Base-by-base conservation (phyloP, 2,329 filamentous ascomycete species). In the Penicillium sp. region DNA sequence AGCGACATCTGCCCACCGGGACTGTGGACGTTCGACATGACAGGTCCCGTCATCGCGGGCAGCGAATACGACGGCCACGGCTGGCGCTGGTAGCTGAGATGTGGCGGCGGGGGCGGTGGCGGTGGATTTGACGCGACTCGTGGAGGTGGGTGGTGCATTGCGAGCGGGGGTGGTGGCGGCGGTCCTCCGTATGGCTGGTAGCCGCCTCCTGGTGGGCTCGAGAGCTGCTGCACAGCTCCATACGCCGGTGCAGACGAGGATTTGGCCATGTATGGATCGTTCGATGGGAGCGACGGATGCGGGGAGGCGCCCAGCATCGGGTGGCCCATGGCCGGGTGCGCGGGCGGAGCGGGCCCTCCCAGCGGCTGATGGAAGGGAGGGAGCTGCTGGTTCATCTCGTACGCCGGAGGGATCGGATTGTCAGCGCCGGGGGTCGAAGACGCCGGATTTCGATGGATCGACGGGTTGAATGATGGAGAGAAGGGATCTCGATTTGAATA, bases 11-110 rank as follows among this genome's bases (percentile, higher is more conserved):
- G 90, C 6, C 85, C 84, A 57, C 86, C 87, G 0, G 91, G 91
- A 63, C 89, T 91, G 70, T 89, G 86, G 29, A 95, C 85, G 71
- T 94, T 95, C 17, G 91, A 90, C 82, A 94, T 87, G 30, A 94
- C 88, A 1, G 89, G 85, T 1, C 88, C 88, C 47, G 82, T 80
- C 81, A 89, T 85, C n/a, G 83, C 81, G 3, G 89, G 85, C 3
- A 90, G 82, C 3, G 84, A 84, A 69, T 89, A 86, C 7, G 80
- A 81, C 9, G 79, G 77, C 70, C 79, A 82, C 2, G 80, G 78
- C 35, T 74, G 82, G 70, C 80, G 79, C 31, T 71, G 72, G 59
- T 76, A 78, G 30, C 68, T 71, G 58, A 77, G 56, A 13, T 73
- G 72, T 51, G 76, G 49, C 1, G 64, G 61, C 3, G 29, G 46